Evolutionary conservation across 495 filamentous ascomycete genomes (phyloP), one percentile per base, ranked within the genome.

Genomic region (Neurospora hispaniola): DNA sequence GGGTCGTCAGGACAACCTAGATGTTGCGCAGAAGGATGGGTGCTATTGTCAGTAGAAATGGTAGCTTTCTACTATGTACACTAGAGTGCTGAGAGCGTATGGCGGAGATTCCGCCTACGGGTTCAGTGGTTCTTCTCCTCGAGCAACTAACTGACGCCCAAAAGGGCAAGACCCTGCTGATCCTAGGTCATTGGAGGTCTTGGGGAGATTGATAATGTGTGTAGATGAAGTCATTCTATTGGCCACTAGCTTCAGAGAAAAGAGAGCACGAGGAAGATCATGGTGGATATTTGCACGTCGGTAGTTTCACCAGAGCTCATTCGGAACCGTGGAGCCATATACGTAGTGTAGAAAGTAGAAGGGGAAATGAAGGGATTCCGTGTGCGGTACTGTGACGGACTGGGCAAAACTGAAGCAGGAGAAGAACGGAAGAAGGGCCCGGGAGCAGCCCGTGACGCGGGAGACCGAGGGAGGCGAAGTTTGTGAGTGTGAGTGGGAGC

Each of bases 131-230:
- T 59, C 48, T 59, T 62, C 48, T 59, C 48, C 23, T 62, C 27
- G 54, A 31, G 54, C 54, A 62, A 66, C 27, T 66, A 41, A 39
- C 16, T 40, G 59, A 40, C 14, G 20, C 72, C 72, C 14, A 35
- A 71, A 75, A 46, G 27, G 74, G 74, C 74, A 78, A 80, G 79
- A 79, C 78, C 76, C 78, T 78, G 77, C 74, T 72, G 78, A 77
- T 79, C 78, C 38, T 42, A 71, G 70, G 59, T 59, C 68, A 75
- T 72, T 71, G 71, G 71, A 74, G 76, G 78, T 74, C 75, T 75
- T 78, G 66, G 27, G 54, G 27, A 66, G 27, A 35, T 18, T 18
- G 54, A 66, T 66, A 27, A 35, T 66, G 54, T 66, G 27, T 66
- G 54, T 66, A 66, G 54, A 9, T 66, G 54, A 78, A 76, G 78